phyloP scores from a whole-genome alignment of 2,329 filamentous ascomycete species.

The Cytospora mali region DNA sequence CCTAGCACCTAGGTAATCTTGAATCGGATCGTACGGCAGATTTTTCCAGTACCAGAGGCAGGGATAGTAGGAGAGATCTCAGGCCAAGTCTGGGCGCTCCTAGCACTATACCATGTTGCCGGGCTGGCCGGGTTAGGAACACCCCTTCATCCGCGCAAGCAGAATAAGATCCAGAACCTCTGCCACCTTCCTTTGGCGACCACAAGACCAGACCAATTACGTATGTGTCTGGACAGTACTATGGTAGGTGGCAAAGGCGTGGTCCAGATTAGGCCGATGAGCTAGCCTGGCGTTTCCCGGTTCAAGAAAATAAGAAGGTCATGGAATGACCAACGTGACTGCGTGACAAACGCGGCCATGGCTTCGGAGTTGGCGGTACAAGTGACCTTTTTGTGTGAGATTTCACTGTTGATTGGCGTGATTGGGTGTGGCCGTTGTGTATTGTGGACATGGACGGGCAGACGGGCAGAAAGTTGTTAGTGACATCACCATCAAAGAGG shows the following conservation, averaged over 20 bases:
- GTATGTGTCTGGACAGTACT: neutral
- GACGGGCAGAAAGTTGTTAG: neutral
- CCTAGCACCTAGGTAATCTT: too few relatives aligned
- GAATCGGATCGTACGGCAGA: too few relatives aligned
- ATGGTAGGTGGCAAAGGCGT: neutral
- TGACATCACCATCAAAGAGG: neutral
- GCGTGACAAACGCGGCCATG: neutral
- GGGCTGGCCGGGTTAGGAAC: too few relatives aligned
- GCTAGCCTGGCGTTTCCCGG: neutral
- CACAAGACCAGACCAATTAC: neutral
- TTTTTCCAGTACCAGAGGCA: neutral
- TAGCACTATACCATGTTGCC: too few relatives aligned
- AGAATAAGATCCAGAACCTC: neutral
- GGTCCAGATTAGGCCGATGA: neutral
- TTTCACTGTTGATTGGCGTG: too few relatives aligned
- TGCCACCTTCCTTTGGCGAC: neutral
- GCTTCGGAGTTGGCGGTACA: neutral
- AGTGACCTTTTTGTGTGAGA: neutral
- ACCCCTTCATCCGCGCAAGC: too few relatives aligned
- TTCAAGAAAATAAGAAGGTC: neutral
- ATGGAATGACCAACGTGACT: neutral
- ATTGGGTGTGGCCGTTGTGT: too few relatives aligned
- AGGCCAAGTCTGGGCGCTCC: too few relatives aligned
- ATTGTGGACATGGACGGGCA: too few relatives aligned
- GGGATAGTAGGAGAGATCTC: neutral